phyloP scores from a whole-genome alignment of 116 monocot species.

The Phalaenopsis hybrid region DNA sequence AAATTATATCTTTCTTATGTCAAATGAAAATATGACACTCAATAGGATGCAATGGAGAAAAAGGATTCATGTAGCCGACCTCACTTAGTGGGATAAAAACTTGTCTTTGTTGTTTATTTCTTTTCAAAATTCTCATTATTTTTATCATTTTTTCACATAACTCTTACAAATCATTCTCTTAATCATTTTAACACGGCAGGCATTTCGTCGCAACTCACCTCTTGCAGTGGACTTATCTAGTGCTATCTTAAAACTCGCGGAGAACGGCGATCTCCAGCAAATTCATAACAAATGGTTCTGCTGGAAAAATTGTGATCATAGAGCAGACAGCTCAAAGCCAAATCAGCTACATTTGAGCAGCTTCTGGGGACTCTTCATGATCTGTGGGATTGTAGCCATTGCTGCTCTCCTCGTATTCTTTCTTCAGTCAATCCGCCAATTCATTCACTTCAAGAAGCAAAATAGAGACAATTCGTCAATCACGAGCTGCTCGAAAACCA shows the following conservation, averaged over 20 bases:
- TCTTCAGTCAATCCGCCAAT: conserved; percentile 33
- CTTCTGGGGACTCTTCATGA: conserved; percentile 43
- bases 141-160: no score
- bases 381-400: conserved; percentile 28
- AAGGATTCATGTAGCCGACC: no score
- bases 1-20: neutral
- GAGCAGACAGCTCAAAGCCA: conserved; percentile 14
- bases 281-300: conserved; percentile 64
- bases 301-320: conserved; percentile 9
- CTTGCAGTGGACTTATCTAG: conserved; percentile 51
- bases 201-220: conserved; percentile 53
- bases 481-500: conserved; percentile 17
- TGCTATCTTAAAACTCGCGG: conserved; percentile 61
- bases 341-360: conserved; percentile 30
- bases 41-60: no score
- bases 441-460: conserved; percentile 21
- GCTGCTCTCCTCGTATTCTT: conserved; percentile 29
- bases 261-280: conserved; percentile 46
- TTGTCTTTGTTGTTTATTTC: no score
- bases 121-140: neutral
- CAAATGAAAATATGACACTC: no score
- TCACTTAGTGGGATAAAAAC: no score
- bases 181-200: conserved; percentile 21
- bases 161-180: no score
- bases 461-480: conserved; percentile 3